These are phyloP conservation scores for Nannochloris sp. DNA, from an alignment of 139 green algal genomes.

Conservation along the genomic window DNA sequence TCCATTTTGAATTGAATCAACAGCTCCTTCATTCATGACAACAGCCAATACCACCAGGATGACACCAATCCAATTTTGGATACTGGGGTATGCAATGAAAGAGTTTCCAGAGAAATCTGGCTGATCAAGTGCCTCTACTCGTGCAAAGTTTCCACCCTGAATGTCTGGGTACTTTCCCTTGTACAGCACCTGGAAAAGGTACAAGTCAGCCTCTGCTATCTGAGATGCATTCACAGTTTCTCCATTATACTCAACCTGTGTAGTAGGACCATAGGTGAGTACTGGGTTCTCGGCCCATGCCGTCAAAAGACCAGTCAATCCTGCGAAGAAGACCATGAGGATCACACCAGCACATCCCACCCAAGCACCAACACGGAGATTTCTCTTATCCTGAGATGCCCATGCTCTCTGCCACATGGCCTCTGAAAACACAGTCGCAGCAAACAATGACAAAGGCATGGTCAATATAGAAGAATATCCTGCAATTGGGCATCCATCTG, in stretches of 20 bases:
- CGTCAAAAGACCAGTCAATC: constrained; percentile 66
- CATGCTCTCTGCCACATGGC: constrained; percentile 74
- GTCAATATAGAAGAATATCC: constrained; percentile 57
- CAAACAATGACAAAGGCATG: constrained; percentile 59
- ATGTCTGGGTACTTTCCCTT: neutral
- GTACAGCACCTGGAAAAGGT: constrained; percentile 35
- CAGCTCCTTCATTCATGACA: constrained; percentile 60
- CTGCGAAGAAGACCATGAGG: constrained; percentile 39
- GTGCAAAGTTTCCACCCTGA: neutral
- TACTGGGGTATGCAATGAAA: neutral
- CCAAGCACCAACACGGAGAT: constrained; percentile 26
- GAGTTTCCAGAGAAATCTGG: neutral
- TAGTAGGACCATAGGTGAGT: neutral
- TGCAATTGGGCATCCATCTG: constrained; percentile 3
- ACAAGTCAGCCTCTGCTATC: constrained; percentile 43
- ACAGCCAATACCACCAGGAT: constrained; percentile 47
- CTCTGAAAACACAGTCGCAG: constrained; percentile 66
- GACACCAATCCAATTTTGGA: constrained; percentile 45
- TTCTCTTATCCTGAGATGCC: constrained; percentile 23
- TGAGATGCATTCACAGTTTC: neutral
- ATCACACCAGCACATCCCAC: constrained; percentile 25
- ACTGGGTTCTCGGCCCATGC: constrained; percentile 34
- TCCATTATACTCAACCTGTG: constrained; percentile 9
- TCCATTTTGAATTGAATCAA: constrained; percentile 61
- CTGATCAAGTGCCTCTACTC: neutral